Conservation (phyloP, 2,329 filamentous ascomycete species). For the Pestalotiopsis sp. region DNA sequence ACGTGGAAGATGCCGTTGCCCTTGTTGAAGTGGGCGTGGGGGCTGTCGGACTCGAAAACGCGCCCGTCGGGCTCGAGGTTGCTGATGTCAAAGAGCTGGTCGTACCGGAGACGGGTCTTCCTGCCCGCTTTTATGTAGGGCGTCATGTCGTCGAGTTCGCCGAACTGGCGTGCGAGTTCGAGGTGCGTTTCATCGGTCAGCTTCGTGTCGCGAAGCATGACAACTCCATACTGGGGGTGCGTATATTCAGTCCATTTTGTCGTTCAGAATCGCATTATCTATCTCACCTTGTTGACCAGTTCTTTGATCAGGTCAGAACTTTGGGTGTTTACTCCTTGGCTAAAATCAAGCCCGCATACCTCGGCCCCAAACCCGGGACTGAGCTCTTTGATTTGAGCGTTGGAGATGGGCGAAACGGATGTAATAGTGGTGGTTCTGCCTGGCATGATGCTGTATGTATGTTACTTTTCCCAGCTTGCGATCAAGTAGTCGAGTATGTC, state of each 20-base stretch:
- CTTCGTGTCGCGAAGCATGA: constrained; percentile 51
- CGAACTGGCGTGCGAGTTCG: constrained; percentile 50
- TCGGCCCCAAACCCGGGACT: background rate
- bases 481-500: no score
- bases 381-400: background rate
- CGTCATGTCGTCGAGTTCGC: constrained; percentile 57
- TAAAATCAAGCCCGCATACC: constrained; percentile 16
- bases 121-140: constrained; percentile 47
- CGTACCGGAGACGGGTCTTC: constrained; percentile 46
- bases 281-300: constrained; percentile 15
- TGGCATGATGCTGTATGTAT: no score
- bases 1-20: constrained; percentile 25
- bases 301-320: constrained; percentile 8
- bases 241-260: background rate
- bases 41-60: constrained; percentile 41
- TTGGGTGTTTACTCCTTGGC: background rate
- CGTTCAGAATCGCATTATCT: background rate
- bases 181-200: constrained; percentile 55
- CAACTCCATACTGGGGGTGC: constrained; percentile 50
- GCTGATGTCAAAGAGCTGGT: constrained; percentile 59
- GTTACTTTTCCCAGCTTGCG: no score
- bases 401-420: no score
- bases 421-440: no score
- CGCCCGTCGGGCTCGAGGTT: constrained; percentile 53
- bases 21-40: constrained; percentile 42